Percentiles rank a stretch among this genome's conserved stretches.
Conservation (phyloP, 495 filamentous ascomycete species). For the Aeminium ludgeri region DNA sequence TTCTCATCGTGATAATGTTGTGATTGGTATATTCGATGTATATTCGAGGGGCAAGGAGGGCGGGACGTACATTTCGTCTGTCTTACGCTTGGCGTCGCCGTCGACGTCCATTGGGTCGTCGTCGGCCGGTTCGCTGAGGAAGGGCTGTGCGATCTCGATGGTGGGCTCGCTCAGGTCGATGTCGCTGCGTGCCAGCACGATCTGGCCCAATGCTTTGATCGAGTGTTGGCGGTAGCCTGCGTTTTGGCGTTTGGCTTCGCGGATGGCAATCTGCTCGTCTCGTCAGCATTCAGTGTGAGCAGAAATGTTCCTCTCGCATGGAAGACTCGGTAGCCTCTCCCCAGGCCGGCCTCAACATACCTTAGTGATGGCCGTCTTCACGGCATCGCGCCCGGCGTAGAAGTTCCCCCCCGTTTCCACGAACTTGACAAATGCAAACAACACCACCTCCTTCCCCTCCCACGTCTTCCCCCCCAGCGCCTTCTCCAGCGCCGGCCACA, state of each 20-base stretch:
- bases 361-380: conserved; percentile 34
- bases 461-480: conserved; percentile 77
- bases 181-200: conserved; percentile 44
- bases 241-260: conserved; percentile 86
- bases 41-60: too few species aligned
- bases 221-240: conserved; percentile 60
- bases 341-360: too few species aligned
- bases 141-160: conserved; percentile 36
- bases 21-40: not conserved
- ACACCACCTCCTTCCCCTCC: conserved; percentile 76
- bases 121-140: conserved; percentile 33
- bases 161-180: conserved; percentile 53
- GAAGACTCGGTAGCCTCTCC: too few species aligned
- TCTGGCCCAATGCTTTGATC: conserved; percentile 52
- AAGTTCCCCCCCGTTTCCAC: conserved; percentile 41
- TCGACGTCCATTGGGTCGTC: conserved; percentile 50
- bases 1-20: too few species aligned
- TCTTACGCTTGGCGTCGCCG: conserved; percentile 14
- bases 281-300: not conserved
- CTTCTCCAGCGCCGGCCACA: conserved; percentile 74
- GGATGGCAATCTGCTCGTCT: conserved; percentile 39
- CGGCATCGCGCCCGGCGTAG: conserved; percentile 36
- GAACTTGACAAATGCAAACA: conserved; percentile 72
- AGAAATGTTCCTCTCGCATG: too few species aligned
- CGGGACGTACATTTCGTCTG: conserved; percentile 7